Evolutionary conservation across 2,329 filamentous ascomycete genomes (phyloP), one percentile per base, ranked within the genome.

Genomic region (Pezicula neosporulosa): DNA sequence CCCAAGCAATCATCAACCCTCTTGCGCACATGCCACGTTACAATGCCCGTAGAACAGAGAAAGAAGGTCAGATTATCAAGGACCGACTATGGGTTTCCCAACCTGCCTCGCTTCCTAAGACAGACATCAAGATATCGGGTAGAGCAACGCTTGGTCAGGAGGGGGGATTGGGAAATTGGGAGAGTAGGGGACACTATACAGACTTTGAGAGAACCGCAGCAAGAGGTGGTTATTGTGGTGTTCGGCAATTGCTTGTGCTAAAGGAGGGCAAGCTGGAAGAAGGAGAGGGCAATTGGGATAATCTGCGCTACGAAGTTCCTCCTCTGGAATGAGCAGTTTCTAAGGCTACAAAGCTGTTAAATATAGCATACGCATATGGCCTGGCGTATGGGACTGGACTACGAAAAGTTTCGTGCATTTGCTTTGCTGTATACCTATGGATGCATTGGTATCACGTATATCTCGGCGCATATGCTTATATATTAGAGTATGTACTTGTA

Each of bases 31-130:
- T 87, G 48, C 86, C 85, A 1, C 73, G 73, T 30, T 72, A 71
- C 51, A 88, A 89, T 59, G 77, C 80, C 9, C 77, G 87, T 18
- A 76, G 84, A 3, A 68, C 70, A 2, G 83, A 89, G 54, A 68
- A 74, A 48, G 76, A 81, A 42, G 86, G 84, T 15, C 70, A 85
- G 48, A 53, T 64, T 1, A 77, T 83, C 19, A 66, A 62, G 7
- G 78, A 83, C 57, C 71, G 71, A 48, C 66, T 80, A 6, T 85
- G 79, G 80, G 63, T 72, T 68, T 47, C 36, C 12, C 12, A 19
- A 12, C 18, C 35, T 27, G 13, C 16, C 18, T 42, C 44, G 7
- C 10, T 53, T 54, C 0, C 36, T 19, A 46, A 33, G 38, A 47
- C 41, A 24, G 43, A 18, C 12, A 13, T 48, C n/a, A 43, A 30